Evolutionary conservation across 495 filamentous ascomycete genomes (phyloP), one percentile per base, ranked within the genome.

Genomic region (Hypoxylon cercidicola): DNA sequence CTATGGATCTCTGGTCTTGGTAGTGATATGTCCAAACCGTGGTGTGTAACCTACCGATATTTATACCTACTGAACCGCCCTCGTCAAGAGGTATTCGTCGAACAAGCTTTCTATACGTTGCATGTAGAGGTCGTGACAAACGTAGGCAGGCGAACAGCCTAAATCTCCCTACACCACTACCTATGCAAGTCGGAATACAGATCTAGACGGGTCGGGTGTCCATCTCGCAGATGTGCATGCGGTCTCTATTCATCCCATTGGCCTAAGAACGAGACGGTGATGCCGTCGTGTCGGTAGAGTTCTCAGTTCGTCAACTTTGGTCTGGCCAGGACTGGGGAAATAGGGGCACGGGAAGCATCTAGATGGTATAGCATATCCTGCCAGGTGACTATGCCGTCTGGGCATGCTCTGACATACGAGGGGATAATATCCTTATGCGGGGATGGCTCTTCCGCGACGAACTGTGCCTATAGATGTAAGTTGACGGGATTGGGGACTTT

Each of bases 161-260:
- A 43, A 43, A 43, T 43, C 40, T 43, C 40, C 40, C 40, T n/a
- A 43, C 40, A 43, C 40, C 15, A 43, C 8, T 4, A 13, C 18
- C 2, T 45, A 21, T 10, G 18, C 18, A 45, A 2, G 21, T 45
- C 18, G 7, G 19, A 45, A 4, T 1, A 45, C 9, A 45, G 19
- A 21, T 23, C 8, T 21, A 45, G 43, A 23, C 19, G 19, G 19
- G 43, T 10, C 19, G 7, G 19, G 18, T 21, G 19, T 28, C 25
- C 19, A 45, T 45, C 16, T 45, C 43, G 18, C 18, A 21, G 43
- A 45, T 18, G 15, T 45, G 2, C 19, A 45, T 23, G n/a, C 15
- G 3, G 18, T 21, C 3, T 13, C 2, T 21, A 45, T 45, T 45
- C 40, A 43, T 23, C 43, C 43, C 43, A 45, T 45, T 45, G 43